Percentiles rank a stretch among this genome's conserved stretches.
These are phyloP conservation scores for Erucastrum elatum DNA, from an alignment of 345 rosid species.

Conservation along the genomic window DNA sequence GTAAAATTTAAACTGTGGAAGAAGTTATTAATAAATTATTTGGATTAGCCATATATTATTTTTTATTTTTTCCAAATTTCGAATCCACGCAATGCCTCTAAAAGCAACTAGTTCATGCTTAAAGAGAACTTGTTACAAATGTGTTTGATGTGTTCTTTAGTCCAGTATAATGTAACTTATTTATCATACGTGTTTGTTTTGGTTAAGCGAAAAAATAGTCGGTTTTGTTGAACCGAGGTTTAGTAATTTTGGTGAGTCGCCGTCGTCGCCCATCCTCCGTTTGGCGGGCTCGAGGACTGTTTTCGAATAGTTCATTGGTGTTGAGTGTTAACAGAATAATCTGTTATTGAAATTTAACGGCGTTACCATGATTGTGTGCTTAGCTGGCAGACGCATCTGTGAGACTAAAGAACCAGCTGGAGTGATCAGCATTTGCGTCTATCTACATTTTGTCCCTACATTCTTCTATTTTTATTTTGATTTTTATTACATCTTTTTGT, in stretches of 20 bases:
- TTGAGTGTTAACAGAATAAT: conserved; percentile 27
- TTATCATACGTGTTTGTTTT: background rate
- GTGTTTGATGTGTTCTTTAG: background rate
- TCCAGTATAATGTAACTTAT: too few species aligned
- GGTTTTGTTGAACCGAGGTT: conserved; percentile 24
- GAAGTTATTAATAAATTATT: background rate
- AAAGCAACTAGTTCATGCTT: background rate
- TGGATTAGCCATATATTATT: background rate
- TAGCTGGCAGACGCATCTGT: conserved; percentile 27
- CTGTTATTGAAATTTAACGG: conserved; percentile 23
- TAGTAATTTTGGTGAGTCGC: conserved; percentile 12
- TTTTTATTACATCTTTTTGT: too few species aligned
- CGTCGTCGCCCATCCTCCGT: conserved; percentile 14
- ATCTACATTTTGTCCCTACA: conserved; percentile 5
- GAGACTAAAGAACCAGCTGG: conserved; percentile 25
- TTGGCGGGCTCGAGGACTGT: conserved; percentile 31
- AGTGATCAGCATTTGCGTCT: conserved; percentile 9
- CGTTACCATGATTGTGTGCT: conserved; percentile 27
- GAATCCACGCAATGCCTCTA: background rate
- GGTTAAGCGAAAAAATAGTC: background rate
- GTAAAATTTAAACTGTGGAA: background rate
- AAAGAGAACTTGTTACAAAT: background rate
- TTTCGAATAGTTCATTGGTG: conserved; percentile 26
- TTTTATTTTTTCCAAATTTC: background rate
- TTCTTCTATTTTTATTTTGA: background rate